Evolutionary conservation across 148 eudicot genomes (phyloP).

Genomic region (Vaccinium myrtillus): DNA sequence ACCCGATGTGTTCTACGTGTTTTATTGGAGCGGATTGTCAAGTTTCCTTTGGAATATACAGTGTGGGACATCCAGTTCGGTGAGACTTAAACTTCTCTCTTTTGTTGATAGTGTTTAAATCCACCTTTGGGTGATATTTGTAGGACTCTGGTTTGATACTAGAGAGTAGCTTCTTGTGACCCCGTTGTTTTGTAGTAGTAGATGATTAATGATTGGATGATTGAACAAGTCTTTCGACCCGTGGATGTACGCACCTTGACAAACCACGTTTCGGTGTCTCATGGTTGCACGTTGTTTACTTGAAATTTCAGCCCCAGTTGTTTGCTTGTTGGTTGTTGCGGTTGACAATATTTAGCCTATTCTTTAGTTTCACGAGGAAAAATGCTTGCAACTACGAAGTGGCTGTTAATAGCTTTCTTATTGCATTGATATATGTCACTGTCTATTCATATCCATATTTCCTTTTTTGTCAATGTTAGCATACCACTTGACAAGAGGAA

Average conservation of each 20-base stretch:
- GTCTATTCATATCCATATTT: background rate
- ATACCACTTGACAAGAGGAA: background rate
- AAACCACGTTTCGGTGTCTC: background rate
- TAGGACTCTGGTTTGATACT: background rate
- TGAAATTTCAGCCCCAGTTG: background rate
- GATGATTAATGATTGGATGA: background rate
- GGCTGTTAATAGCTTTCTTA: background rate
- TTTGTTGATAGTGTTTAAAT: background rate
- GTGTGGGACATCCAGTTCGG: too few relatives aligned
- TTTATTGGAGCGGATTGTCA: background rate
- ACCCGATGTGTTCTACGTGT: background rate
- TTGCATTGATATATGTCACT: background rate
- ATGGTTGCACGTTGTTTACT: background rate
- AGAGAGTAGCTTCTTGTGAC: background rate
- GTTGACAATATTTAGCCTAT: background rate
- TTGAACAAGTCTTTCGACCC: background rate
- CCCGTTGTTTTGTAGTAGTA: background rate
- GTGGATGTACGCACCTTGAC: background rate
- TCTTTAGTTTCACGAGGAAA: background rate
- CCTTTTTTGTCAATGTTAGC: background rate
- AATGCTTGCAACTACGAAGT: background rate
- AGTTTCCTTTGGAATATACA: too few relatives aligned
- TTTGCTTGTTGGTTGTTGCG: background rate
- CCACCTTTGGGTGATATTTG: conserved; percentile 1
- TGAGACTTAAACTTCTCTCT: background rate